A percentile compares a stretch with the other conserved stretches of the same genome.
Evolutionary conservation across 2,329 filamentous ascomycete genomes (phyloP).

Genomic region (Aspergillus spinulosporus): DNA sequence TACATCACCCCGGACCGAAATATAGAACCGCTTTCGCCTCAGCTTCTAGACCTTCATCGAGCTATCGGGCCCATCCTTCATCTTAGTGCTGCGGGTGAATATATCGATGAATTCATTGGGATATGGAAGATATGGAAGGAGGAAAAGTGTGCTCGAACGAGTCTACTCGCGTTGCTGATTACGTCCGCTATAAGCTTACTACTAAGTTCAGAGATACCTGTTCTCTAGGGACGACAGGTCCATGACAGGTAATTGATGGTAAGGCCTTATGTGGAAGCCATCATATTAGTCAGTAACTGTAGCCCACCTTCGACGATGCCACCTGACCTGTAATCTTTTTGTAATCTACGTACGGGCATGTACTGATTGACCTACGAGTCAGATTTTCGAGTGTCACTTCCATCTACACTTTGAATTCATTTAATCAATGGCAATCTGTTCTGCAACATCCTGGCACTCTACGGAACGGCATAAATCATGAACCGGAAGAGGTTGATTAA

Average conservation of each 20-base stretch:
- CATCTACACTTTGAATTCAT: too few species aligned
- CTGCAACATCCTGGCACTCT: neutral
- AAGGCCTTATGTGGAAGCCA: too few species aligned
- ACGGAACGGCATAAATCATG: neutral
- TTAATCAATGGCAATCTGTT: too few species aligned
- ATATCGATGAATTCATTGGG: conserved; percentile 27
- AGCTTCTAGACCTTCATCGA: conserved; percentile 26
- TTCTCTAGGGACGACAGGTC: neutral
- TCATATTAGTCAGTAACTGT: too few species aligned
- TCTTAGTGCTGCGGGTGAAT: conserved; percentile 18
- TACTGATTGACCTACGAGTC: too few species aligned
- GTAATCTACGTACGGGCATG: too few species aligned
- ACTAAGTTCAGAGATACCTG: neutral
- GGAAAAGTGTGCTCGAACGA: neutral
- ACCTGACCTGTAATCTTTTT: too few species aligned
- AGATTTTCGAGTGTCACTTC: too few species aligned
- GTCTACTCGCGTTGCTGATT: conserved; percentile 14
- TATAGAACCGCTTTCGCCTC: conserved; percentile 32
- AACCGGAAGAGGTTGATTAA: neutral
- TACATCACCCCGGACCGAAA: conserved; percentile 24
- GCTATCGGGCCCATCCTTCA: conserved; percentile 29
- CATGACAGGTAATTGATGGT: too few species aligned
- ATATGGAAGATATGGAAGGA: conserved; percentile 19
- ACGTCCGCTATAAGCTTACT: conserved; percentile 7
- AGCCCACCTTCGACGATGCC: too few species aligned